These are phyloP conservation scores for Gaillardinia entomophila DNA, from an alignment of 805 yeast genomes.

Conservation along the genomic window DNA sequence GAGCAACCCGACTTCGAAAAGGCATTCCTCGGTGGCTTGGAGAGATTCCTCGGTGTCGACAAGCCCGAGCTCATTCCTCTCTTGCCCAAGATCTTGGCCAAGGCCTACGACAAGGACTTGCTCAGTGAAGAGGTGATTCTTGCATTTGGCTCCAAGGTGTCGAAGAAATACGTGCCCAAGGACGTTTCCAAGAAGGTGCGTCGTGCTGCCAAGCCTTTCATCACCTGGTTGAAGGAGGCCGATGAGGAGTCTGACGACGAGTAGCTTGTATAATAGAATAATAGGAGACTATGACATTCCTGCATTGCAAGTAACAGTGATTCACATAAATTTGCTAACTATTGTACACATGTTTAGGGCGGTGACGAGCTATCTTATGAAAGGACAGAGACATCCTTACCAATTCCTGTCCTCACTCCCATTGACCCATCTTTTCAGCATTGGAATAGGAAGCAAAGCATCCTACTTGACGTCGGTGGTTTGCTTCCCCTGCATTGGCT, in stretches of 20 bases:
- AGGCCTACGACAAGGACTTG: constrained; percentile 77
- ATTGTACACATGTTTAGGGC: no score
- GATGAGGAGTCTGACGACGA: constrained; percentile 75
- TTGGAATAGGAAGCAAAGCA: no score
- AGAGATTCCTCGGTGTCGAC: constrained; percentile 82
- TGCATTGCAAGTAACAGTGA: no score
- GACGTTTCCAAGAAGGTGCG: constrained; percentile 89
- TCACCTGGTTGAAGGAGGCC: constrained; percentile 93
- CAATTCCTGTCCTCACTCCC: no score
- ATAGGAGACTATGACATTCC: no score
- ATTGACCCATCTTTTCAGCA: no score
- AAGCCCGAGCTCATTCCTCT: constrained; percentile 61
- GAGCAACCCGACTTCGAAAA: constrained; percentile 64
- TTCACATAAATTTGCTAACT: no score
- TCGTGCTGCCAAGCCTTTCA: constrained; percentile 92
- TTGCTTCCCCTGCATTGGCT: no score
- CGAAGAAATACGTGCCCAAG: constrained; percentile 91
- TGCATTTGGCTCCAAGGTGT: constrained; percentile 86
- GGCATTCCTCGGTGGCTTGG: constrained; percentile 92
- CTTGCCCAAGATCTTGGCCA: constrained; percentile 78
- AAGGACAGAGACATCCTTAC: no score
- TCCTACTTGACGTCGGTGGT: no score
- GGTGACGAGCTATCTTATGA: no score
- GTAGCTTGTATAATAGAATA: constrained; percentile 19
- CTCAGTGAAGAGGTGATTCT: constrained; percentile 75